These are phyloP conservation scores for Solanum chiquidenum DNA, from an alignment of 257 asterid species.

Conservation along the genomic window DNA sequence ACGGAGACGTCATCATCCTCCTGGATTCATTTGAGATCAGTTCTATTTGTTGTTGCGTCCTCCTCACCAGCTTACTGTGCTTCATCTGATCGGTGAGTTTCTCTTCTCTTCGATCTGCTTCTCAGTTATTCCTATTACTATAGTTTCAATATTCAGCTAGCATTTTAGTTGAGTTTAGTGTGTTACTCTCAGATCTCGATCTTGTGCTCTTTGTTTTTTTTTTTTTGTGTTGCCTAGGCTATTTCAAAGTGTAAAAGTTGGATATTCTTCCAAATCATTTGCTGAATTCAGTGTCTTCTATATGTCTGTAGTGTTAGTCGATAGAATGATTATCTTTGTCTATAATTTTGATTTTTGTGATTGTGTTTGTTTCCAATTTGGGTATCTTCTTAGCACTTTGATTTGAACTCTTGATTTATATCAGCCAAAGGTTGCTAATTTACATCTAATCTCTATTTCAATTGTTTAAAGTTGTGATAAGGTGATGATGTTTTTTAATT, in stretches of 20 bases:
- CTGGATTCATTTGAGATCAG: slow-evolving; percentile 94
- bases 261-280: neutral
- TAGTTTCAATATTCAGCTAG: neutral
- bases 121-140: neutral
- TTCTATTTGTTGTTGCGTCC: slow-evolving; percentile 67
- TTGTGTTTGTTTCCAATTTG: neutral
- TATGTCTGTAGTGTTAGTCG: neutral
- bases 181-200: slow-evolving; percentile 1
- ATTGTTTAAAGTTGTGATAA: neutral
- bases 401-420: neutral
- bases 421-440: neutral
- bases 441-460: neutral
- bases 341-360: neutral
- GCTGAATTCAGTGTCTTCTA: neutral
- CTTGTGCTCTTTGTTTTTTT: neutral
- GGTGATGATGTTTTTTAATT: neutral
- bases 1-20: slow-evolving; percentile 47
- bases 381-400: neutral
- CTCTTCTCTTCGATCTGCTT: neutral
- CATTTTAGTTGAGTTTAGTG: neutral
- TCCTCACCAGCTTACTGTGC: slow-evolving; percentile 70
- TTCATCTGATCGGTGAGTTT: slow-evolving; percentile 65
- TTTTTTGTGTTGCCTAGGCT: neutral
- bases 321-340: neutral
- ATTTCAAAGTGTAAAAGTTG: neutral